Conservation (phyloP, 345 rosid genomes). For the Acer campestre region DNA sequence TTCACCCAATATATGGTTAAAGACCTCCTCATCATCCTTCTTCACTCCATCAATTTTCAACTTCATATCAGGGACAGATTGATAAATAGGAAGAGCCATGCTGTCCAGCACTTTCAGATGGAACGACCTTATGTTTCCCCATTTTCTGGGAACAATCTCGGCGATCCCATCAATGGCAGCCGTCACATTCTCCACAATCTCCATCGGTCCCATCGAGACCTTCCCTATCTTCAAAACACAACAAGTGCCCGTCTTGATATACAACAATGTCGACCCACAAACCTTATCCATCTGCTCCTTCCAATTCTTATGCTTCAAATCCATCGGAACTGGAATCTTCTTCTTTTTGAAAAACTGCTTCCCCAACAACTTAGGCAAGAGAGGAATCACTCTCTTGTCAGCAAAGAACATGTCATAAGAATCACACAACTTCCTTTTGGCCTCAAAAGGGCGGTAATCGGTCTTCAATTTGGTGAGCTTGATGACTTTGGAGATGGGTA, state of each 20-base stretch:
- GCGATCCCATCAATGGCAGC: constrained; percentile 60
- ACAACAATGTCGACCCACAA: constrained; percentile 65
- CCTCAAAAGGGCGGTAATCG: constrained; percentile 50
- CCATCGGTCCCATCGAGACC: constrained; percentile 48
- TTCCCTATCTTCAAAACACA: constrained; percentile 69
- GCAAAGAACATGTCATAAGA: constrained; percentile 54
- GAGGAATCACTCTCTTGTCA: constrained; percentile 50
- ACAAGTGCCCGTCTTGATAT: constrained; percentile 68
- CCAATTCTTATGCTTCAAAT: constrained; percentile 77
- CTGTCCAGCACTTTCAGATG: constrained; percentile 74
- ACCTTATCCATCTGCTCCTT: constrained; percentile 69
- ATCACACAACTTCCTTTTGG: constrained; percentile 55
- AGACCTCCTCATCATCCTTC: constrained; percentile 27
- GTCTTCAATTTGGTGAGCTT: constrained; percentile 64
- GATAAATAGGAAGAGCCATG: constrained; percentile 73
- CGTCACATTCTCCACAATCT: constrained; percentile 55
- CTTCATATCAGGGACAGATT: constrained; percentile 67
- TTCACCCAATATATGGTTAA: constrained; percentile 19
- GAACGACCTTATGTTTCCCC: constrained; percentile 70
- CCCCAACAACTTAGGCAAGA: constrained; percentile 78
- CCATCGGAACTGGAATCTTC: constrained; percentile 64
- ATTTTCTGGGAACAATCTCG: constrained; percentile 63
- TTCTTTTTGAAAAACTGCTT: constrained; percentile 70
- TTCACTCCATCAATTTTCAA: constrained; percentile 52
- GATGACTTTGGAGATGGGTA: constrained; percentile 65